Conservation (phyloP, 352 stramenopile genomes). For the Pythium volutum region DNA sequence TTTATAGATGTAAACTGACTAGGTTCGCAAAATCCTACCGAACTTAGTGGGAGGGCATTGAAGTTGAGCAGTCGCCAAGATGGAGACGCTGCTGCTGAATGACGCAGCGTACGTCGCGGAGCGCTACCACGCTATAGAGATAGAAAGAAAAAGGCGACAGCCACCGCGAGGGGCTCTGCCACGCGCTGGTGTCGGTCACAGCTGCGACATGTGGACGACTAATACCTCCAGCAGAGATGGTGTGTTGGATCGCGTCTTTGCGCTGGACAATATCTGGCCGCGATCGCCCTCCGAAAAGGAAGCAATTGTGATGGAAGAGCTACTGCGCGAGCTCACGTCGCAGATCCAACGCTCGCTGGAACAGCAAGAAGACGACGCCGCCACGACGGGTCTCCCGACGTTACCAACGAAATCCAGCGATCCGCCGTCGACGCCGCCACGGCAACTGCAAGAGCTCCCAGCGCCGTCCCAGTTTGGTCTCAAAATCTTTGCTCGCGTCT, state of each 20-base stretch:
- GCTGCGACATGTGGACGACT: not conserved
- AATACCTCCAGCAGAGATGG: not conserved
- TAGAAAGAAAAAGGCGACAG: constrained; percentile 6
- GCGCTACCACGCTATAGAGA: constrained; percentile 41
- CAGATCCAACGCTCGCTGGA: not conserved
- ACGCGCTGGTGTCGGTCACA: not conserved
- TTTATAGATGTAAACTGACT: no score
- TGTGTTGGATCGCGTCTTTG: not conserved
- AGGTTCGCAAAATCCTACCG: not conserved
- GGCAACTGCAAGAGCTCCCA: constrained; percentile 30
- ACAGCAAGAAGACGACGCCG: constrained; percentile 1
- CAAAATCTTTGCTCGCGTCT: constrained; percentile 69
- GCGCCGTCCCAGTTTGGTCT: constrained; percentile 51
- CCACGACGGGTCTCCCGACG: no score
- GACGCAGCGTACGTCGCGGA: constrained; percentile 47
- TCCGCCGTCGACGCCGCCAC: no score
- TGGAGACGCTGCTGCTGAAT: constrained; percentile 58
- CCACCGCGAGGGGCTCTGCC: not conserved
- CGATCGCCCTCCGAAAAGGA: not conserved
- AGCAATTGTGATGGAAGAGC: constrained; percentile 2
- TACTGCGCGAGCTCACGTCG: not conserved
- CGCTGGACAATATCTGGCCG: constrained; percentile 1
- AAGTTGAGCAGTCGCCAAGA: constrained; percentile 26
- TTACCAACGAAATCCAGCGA: not conserved
- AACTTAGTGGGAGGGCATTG: constrained; percentile 17